A percentile compares a stretch with the other conserved stretches of the same genome.
Conservation (phyloP, 768 basidiomycete genomes). For the Panaeolus cyanescens region DNA sequence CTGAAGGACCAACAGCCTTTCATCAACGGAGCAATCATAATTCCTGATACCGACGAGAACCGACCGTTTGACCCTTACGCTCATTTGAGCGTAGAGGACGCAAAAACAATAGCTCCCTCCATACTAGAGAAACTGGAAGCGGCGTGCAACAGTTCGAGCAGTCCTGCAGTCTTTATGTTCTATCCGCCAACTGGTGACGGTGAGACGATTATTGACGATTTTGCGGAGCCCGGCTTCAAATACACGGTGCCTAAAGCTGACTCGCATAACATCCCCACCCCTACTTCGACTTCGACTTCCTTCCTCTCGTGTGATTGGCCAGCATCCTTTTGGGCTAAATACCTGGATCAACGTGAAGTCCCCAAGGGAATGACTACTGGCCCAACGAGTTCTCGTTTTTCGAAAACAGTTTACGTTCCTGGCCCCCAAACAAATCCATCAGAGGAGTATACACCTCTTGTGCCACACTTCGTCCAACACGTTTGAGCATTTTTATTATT, state of each 20-base stretch:
- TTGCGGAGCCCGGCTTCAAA: background rate
- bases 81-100: background rate
- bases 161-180: background rate
- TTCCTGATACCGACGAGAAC: no score
- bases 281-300: background rate
- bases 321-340: background rate
- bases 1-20: no score
- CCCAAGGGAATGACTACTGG: background rate
- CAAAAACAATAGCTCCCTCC: background rate
- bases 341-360: background rate
- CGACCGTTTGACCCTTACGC: no score
- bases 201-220: background rate
- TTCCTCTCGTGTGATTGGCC: background rate
- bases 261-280: background rate
- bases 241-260: background rate
- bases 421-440: background rate
- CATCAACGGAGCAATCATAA: no score
- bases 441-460: background rate
- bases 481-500: background rate
- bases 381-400: background rate
- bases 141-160: background rate
- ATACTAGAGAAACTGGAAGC: background rate
- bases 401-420: background rate
- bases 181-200: background rate
- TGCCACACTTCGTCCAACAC: background rate